phyloP scores from a whole-genome alignment of 164 flowering plant genomes.

The Macadamia tetraphylla region DNA sequence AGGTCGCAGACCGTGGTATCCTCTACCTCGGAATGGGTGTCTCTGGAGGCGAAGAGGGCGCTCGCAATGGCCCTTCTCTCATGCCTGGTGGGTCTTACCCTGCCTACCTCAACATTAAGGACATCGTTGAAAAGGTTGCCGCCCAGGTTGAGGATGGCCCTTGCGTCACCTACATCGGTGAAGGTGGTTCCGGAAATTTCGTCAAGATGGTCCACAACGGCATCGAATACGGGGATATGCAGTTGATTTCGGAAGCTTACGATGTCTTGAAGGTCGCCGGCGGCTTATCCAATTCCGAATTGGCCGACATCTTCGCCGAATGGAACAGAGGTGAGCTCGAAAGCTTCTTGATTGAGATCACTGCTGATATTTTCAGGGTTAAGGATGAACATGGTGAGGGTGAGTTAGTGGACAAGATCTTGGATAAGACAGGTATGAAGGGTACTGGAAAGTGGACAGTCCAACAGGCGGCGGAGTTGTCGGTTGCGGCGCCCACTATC shows the following conservation, averaged over 20 bases:
- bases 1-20: conserved; percentile 4
- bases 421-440: conserved; percentile 20
- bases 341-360: conserved; percentile 24
- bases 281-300: conserved; percentile 14
- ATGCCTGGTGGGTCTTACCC: conserved; percentile 18
- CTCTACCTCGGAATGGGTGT: conserved; percentile 26
- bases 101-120: conserved; percentile 16
- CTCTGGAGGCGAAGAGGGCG: conserved; percentile 23
- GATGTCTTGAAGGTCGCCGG: conserved; percentile 20
- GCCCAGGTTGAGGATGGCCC: conserved; percentile 23
- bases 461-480: conserved; percentile 26
- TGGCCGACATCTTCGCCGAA: conserved; percentile 15
- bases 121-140: conserved; percentile 15
- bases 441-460: conserved; percentile 13
- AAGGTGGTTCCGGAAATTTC: conserved; percentile 21
- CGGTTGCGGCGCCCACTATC: conserved; percentile 26
- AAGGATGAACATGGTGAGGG: conserved; percentile 18
- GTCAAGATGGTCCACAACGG: conserved; percentile 24
- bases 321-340: conserved; percentile 24
- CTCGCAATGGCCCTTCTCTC: conserved; percentile 14
- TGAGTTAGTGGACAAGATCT: conserved; percentile 20
- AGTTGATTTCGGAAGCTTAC: conserved; percentile 18
- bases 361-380: conserved; percentile 20
- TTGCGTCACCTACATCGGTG: conserved; percentile 18
- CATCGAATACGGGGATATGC: conserved; percentile 23